Conservation (phyloP, 495 filamentous ascomycete species). For the Aspergillus bridgeri region DNA sequence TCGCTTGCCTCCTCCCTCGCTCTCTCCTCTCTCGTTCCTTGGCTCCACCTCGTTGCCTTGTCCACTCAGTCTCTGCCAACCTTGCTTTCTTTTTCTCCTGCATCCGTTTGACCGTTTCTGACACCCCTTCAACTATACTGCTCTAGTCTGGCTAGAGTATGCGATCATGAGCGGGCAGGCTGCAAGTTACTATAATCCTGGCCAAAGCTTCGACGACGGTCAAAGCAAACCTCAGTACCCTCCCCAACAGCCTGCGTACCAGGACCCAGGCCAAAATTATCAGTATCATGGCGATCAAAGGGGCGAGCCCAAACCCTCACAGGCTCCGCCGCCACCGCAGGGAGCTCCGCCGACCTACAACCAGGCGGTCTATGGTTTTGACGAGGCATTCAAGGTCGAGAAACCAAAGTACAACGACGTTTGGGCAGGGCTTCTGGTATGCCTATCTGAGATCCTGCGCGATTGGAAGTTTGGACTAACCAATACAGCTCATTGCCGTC, state of each 20-base stretch:
- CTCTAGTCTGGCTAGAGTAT: constrained; percentile 1
- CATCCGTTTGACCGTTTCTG: neutral
- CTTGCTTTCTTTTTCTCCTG: neutral
- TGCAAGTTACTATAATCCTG: constrained; percentile 38
- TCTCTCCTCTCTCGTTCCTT: neutral
- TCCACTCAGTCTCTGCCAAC: neutral
- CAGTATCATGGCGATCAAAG: constrained; percentile 20
- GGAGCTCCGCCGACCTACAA: constrained; percentile 31
- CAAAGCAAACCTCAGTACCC: constrained; percentile 19
- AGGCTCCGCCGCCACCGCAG: constrained; percentile 26
- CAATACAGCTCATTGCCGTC: constrained; percentile 61
- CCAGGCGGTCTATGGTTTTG: constrained; percentile 48
- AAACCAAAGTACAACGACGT: constrained; percentile 84
- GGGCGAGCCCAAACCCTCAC: constrained; percentile 29
- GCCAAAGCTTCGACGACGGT: constrained; percentile 25
- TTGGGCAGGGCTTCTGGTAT: constrained; percentile 77
- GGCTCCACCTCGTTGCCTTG: neutral
- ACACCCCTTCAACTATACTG: neutral
- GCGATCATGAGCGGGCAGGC: constrained; percentile 44
- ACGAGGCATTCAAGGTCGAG: constrained; percentile 75
- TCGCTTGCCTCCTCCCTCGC: neutral
- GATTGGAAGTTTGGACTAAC: neutral
- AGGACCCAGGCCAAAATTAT: constrained; percentile 15
- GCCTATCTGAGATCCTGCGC: constrained; percentile 17
- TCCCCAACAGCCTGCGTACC: constrained; percentile 11